Evolutionary conservation across 805 yeast genomes (phyloP).

Genomic region (Candida ponderosae): DNA sequence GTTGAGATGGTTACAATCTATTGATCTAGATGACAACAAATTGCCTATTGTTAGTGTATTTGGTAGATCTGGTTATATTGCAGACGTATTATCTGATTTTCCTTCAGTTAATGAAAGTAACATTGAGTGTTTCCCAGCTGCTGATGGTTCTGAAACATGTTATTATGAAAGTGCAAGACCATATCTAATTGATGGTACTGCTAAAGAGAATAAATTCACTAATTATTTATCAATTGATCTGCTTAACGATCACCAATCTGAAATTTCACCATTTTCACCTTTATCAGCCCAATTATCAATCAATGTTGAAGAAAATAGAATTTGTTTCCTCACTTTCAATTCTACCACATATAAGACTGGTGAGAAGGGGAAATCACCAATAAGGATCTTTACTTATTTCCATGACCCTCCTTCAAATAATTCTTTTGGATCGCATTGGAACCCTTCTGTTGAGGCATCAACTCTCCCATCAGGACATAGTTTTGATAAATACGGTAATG

Average conservation of each 20-base stretch:
- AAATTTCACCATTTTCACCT: constrained; percentile 53
- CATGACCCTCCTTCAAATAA: constrained; percentile 20
- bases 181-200: constrained; percentile 32
- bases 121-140: constrained; percentile 27
- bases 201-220: constrained; percentile 23
- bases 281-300: constrained; percentile 55
- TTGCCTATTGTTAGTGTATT: constrained; percentile 33
- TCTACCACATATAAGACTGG: constrained; percentile 31
- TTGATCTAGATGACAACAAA: constrained; percentile 33
- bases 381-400: constrained; percentile 51
- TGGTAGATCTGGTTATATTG: constrained; percentile 45
- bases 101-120: constrained; percentile 49
- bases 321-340: constrained; percentile 56
- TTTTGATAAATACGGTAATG: constrained; percentile 31
- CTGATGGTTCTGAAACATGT: constrained; percentile 47
- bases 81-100: constrained; percentile 42
- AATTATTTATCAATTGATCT: constrained; percentile 45
- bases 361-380: constrained; percentile 42
- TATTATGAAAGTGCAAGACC: constrained; percentile 42
- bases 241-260: constrained; percentile 33
- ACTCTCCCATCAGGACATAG: constrained; percentile 17
- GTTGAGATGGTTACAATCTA: constrained; percentile 57
- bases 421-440: not conserved
- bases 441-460: not conserved
- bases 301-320: constrained; percentile 52